Conservation (phyloP, 2,329 filamentous ascomycete species). For the Sclerotinia glacialis region DNA sequence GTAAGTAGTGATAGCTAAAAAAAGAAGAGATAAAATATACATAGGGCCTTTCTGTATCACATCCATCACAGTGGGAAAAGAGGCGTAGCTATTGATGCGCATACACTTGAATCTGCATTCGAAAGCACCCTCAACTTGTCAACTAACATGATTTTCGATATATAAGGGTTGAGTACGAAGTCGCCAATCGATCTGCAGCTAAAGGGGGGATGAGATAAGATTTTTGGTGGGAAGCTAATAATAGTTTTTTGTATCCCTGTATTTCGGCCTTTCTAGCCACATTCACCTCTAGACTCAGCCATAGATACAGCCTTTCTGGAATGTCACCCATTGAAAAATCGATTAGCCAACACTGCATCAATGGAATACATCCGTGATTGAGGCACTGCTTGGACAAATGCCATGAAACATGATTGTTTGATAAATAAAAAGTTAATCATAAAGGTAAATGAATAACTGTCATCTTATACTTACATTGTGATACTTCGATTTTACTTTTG, state of each 20-base stretch:
- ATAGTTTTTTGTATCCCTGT: neutral
- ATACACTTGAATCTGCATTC: neutral
- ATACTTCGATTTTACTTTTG: neutral
- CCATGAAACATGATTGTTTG: constrained; percentile 6
- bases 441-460: neutral
- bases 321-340: neutral
- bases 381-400: neutral
- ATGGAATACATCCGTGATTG: neutral
- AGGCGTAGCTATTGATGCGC: neutral
- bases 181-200: neutral
- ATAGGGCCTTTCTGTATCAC: neutral
- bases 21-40: too few relatives aligned
- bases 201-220: neutral
- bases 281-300: neutral
- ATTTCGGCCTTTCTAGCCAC: neutral
- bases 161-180: too few relatives aligned
- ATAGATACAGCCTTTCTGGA: neutral
- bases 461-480: neutral
- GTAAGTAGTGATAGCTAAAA: too few relatives aligned
- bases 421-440: neutral
- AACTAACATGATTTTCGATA: too few relatives aligned
- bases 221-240: neutral
- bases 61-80: neutral
- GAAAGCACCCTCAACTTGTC: too few relatives aligned
- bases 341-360: neutral